A percentile compares a stretch with the other conserved stretches of the same genome.
phyloP scores from a whole-genome alignment of 371 early-diverging fungal species.

The Rhizomucor miehei region DNA sequence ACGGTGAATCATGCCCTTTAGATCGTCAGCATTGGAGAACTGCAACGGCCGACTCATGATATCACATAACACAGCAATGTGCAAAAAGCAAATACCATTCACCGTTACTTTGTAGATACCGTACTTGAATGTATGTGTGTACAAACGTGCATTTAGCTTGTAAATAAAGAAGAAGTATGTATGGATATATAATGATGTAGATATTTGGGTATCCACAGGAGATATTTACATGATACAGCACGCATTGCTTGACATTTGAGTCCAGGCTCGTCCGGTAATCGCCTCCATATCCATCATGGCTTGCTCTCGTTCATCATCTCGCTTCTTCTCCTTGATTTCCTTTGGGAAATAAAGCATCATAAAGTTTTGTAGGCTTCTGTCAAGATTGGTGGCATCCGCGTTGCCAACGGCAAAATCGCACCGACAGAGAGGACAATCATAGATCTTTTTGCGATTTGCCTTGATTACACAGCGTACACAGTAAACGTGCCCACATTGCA shows the following conservation, averaged over 20 bases:
- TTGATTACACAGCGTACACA: constrained; percentile 75
- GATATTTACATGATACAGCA: constrained; percentile 16
- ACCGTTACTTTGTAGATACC: too few species aligned
- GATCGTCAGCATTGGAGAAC: constrained; percentile 78
- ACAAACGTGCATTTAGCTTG: too few species aligned
- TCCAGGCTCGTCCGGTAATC: constrained; percentile 23
- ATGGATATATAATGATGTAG: neutral
- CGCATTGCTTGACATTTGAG: neutral
- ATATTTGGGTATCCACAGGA: neutral
- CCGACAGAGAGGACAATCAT: constrained; percentile 73
- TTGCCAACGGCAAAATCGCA: constrained; percentile 52
- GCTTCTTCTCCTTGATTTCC: constrained; percentile 67
- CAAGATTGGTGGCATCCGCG: constrained; percentile 61
- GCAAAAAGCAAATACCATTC: too few species aligned
- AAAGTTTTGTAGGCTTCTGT: constrained; percentile 59
- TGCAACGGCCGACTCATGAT: constrained; percentile 7
- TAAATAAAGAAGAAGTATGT: too few species aligned
- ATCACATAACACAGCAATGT: too few species aligned
- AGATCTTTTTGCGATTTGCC: constrained; percentile 54
- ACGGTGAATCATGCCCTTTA: constrained; percentile 79
- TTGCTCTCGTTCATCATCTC: constrained; percentile 61
- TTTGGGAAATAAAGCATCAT: constrained; percentile 69
- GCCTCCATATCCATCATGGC: constrained; percentile 51
- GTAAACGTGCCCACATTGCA: constrained; percentile 68
- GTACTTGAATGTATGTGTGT: too few species aligned